Evolutionary conservation across 768 basidiomycete genomes (phyloP), one percentile per base, ranked within the genome.

Genomic region (Amanita pseudoporphyria): DNA sequence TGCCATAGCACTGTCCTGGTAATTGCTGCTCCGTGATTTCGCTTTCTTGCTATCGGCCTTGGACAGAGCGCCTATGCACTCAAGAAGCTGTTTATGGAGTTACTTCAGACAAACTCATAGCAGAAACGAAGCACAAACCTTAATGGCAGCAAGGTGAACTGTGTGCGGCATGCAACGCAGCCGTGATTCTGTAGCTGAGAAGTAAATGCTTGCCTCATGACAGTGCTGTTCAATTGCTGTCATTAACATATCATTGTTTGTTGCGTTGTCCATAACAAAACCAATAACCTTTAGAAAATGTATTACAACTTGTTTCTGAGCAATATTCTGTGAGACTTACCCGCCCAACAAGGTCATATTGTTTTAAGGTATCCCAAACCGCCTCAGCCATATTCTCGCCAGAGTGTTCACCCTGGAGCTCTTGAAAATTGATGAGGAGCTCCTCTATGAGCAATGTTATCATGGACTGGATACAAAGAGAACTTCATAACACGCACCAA

Each of bases 111-210:
- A n/a, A n/a, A n/a, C n/a, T n/a, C n/a, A n/a, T n/a, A n/a, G n/a
- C n/a, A n/a, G 19, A 51, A 6, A 43, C 12, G 18, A 5, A 37
- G n/a, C n/a, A 38, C 51, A 16, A 43, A 62, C 66, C 56, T 65
- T 53, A 5, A 64, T 26, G 2, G 64, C 63, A 4, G 67, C 67
- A 31, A 70, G 60, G 49, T 70, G 64, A n/a, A 69, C 57, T 0
- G 66, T 68, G 37, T 70, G 69, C 0, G 66, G 69, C 63, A 69
- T 64, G 54, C 68, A 70, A n/a, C 57, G 61, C 18, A 66, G 49
- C 3, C 62, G 56, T 6, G 64, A 54, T 9, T 57, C 39, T 7
- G 2, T 13, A 1, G 64, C 58, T 21, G 52, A 51, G 47, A 70
- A 66, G 1, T 13, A 2, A 30, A 69, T 61, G 3, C 56, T 55